phyloP scores from a whole-genome alignment of 1,139 yeast species.

The Eremothecium cymbalariae region DNA sequence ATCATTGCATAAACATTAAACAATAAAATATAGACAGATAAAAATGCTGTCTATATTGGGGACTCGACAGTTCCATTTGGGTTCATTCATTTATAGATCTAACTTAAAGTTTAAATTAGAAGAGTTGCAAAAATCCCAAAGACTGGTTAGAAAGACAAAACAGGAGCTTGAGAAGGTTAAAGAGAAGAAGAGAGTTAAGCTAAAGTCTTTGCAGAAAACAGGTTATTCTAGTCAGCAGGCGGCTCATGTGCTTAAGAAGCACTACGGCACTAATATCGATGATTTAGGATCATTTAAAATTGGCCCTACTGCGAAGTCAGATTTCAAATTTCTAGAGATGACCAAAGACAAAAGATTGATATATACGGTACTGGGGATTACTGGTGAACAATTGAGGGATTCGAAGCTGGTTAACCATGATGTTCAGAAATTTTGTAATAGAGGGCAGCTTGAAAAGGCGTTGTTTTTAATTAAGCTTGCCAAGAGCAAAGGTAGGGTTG shows the following conservation, averaged over 20 bases:
- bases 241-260: conserved; percentile 18
- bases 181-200: conserved; percentile 14
- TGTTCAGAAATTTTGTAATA: conserved; percentile 41
- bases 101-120: conserved; percentile 21
- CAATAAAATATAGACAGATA: too few species aligned
- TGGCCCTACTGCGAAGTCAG: conserved; percentile 33
- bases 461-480: conserved; percentile 45
- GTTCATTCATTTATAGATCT: conserved; percentile 9
- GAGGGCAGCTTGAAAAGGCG: conserved; percentile 47
- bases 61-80: conserved; percentile 1
- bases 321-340: conserved; percentile 27
- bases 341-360: conserved; percentile 39
- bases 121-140: conserved; percentile 15
- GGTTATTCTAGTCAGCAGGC: conserved; percentile 29
- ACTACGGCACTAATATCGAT: conserved; percentile 16
- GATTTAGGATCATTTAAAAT: conserved; percentile 23
- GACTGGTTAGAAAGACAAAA: conserved; percentile 14
- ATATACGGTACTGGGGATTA: conserved; percentile 49
- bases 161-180: conserved; percentile 18
- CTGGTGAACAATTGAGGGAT: conserved; percentile 48
- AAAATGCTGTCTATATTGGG: too few species aligned
- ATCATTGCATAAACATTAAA: too few species aligned
- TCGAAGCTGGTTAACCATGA: conserved; percentile 48
- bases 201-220: conserved; percentile 20
- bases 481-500: conserved; percentile 45